These are phyloP conservation scores for Hymenoscyphus linearis DNA, from an alignment of 2,329 filamentous ascomycete species.

Conservation along the genomic window DNA sequence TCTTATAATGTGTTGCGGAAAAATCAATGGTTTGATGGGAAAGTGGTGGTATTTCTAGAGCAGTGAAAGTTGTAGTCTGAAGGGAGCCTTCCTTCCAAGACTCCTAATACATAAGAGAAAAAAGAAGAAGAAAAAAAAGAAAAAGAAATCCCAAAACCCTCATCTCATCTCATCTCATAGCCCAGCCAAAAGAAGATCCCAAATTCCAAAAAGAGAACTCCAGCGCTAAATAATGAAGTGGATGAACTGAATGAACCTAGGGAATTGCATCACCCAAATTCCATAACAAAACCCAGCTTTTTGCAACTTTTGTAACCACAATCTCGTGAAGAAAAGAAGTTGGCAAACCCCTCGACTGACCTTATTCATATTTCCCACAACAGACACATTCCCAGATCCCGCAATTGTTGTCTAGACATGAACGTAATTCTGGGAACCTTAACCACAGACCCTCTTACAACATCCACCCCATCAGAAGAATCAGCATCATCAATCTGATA, in stretches of 20 bases:
- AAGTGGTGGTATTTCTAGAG: no score
- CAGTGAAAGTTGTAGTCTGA: no score
- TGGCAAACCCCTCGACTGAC: no score
- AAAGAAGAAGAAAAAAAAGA: not conserved
- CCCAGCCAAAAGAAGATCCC: not conserved
- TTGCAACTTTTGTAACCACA: no score
- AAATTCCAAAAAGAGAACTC: not conserved
- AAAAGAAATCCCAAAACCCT: not conserved
- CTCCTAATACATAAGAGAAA: no score
- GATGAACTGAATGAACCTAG: no score
- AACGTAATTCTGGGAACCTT: not conserved
- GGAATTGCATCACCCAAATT: no score
- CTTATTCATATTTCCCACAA: not conserved
- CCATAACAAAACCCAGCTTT: no score
- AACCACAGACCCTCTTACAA: not conserved
- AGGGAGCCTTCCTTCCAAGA: no score
- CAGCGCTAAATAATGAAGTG: not conserved
- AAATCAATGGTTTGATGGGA: no score
- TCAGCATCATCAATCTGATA: not conserved
- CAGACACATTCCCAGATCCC: constrained; percentile 1
- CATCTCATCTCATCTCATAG: no score
- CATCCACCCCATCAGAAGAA: not conserved
- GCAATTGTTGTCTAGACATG: not conserved
- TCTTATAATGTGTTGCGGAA: no score
- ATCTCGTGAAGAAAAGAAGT: not conserved